Evolutionary conservation across 2,329 filamentous ascomycete species (phyloP).

Genomic region (Helminthosporium solani): DNA sequence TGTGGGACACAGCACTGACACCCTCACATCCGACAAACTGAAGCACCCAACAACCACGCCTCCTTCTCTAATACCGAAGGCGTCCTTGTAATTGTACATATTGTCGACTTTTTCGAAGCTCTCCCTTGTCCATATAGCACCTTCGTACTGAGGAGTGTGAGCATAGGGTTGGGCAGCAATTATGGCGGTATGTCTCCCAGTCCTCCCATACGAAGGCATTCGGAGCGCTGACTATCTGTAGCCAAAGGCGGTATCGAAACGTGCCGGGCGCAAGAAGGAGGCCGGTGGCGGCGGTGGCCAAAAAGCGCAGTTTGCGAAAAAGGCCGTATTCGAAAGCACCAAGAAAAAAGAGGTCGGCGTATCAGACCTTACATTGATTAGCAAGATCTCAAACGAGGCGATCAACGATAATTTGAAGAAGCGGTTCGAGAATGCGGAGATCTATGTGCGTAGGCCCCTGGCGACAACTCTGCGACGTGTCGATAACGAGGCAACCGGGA

Average conservation of each 20-base stretch:
- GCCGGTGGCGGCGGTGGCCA: constrained; percentile 48
- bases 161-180: constrained; percentile 36
- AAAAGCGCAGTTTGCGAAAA: constrained; percentile 74
- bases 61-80: neutral
- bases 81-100: neutral
- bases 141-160: too few relatives aligned
- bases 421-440: constrained; percentile 94
- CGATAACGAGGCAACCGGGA: constrained; percentile 10
- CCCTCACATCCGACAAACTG: constrained; percentile 17
- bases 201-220: constrained; percentile 6
- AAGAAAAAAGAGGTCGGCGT: constrained; percentile 99
- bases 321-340: constrained; percentile 90
- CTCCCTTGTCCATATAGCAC: neutral
- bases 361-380: constrained; percentile 93
- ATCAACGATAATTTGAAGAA: constrained; percentile 99
- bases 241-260: constrained; percentile 56
- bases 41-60: constrained; percentile 8
- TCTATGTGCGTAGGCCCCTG: constrained; percentile 65
- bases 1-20: constrained; percentile 1
- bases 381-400: constrained; percentile 97
- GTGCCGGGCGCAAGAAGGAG: constrained; percentile 60
- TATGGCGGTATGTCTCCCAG: constrained; percentile 23
- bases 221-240: constrained; percentile 18
- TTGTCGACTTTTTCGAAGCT: neutral
- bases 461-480: constrained; percentile 23